These are phyloP conservation scores for Candida lessepsii DNA, from an alignment of 805 yeast species.

Conservation along the genomic window DNA sequence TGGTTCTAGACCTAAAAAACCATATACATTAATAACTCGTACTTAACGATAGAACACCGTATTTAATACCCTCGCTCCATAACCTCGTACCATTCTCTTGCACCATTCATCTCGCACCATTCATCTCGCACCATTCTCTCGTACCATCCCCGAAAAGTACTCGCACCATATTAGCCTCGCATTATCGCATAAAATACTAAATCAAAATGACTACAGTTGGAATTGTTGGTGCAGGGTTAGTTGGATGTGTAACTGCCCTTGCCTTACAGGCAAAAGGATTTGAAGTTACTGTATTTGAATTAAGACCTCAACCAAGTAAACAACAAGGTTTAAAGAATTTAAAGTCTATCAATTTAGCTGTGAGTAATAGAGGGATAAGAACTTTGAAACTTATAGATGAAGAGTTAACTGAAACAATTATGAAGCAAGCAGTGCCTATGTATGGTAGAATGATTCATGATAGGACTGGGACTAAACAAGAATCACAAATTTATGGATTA, in stretches of 20 bases:
- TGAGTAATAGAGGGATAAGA: slow-evolving; percentile 78
- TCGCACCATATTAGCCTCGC: too few species aligned
- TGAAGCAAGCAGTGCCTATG: slow-evolving; percentile 75
- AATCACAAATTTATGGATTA: slow-evolving; percentile 73
- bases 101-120: too few species aligned
- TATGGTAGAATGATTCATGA: slow-evolving; percentile 88
- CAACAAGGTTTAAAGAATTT: slow-evolving; percentile 51
- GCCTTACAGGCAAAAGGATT: slow-evolving; percentile 74
- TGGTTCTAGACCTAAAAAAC: too few species aligned
- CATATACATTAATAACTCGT: too few species aligned
- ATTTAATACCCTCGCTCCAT: too few species aligned
- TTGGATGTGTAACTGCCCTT: slow-evolving; percentile 82
- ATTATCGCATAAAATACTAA: not conserved
- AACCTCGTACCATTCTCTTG: too few species aligned
- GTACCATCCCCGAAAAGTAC: too few species aligned
- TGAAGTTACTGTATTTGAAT: slow-evolving; percentile 68
- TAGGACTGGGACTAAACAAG: slow-evolving; percentile 51
- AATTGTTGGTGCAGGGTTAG: slow-evolving; percentile 87
- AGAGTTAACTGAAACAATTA: slow-evolving; percentile 53
- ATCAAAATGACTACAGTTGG: slow-evolving; percentile 31
- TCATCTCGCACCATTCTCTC: too few species aligned
- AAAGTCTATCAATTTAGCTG: slow-evolving; percentile 79
- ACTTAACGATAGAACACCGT: too few species aligned
- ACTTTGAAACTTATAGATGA: slow-evolving; percentile 65
- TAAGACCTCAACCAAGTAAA: slow-evolving; percentile 59